Evolutionary conservation across 345 rosid species (phyloP), one percentile per base, ranked within the genome.

Genomic region (Noccaea bulbosa): DNA sequence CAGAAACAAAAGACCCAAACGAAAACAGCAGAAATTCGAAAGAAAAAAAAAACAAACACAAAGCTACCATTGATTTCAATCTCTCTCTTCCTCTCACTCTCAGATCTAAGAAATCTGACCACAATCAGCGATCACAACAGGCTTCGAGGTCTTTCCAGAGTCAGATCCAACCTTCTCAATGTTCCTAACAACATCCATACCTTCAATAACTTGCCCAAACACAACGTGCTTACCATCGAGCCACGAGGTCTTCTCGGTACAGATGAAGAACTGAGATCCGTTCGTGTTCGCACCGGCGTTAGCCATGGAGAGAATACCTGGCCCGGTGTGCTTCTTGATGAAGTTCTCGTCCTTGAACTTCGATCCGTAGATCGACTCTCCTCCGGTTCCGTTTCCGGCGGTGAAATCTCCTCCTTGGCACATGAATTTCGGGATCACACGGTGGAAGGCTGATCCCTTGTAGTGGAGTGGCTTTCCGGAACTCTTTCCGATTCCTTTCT

Each of bases 381-480:
- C 96, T 51, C 91, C 86, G 17, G 82, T 85, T 3, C 90, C 96
- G 58, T 87, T 83, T 11, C 89, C 85, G 2, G 76, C 82, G 0
- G 88, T 87, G 79, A 85, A 87, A 39, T 87, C 95, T 1, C 88
- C 92, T 5, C 90, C 92, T 48, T 85, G 96, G 59, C 90, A 84
- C 90, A 89, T 85, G 83, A 89, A 89, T 2, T 80, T 77, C 0
- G 89, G 89, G 71, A 89, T 89, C 77, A 89, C 90, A 1, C 88
- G 81, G 79, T 87, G 92, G 62, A 89, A 88, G 7, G 39, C 5
- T 0, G 88, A 89, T 11, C 88, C 90, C 50, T 85, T 87, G 84
- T 73, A 89, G 88, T 89, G 92, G 0, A 87, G 77, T 0, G 92
- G 92, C 85, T 85, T 87, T 1, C 96, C 80, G 10, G 54, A 11